A percentile compares a stretch with the other conserved stretches of the same genome.
These are phyloP conservation scores for Paramyrothecium roridum DNA, from an alignment of 2,329 filamentous ascomycete genomes.

Conservation along the genomic window DNA sequence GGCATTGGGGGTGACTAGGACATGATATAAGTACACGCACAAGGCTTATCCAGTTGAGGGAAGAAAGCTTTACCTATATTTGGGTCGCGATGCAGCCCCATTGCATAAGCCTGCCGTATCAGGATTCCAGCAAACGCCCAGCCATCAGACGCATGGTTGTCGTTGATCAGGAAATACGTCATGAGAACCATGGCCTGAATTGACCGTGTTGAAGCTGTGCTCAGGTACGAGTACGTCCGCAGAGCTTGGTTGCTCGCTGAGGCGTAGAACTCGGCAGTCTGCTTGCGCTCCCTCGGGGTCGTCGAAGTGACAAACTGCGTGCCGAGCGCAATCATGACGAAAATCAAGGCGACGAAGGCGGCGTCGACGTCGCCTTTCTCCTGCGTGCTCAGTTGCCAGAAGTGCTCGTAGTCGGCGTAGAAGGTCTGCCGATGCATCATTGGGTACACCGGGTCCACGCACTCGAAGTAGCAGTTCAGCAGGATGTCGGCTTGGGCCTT, in stretches of 20 bases:
- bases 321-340: conserved; percentile 73
- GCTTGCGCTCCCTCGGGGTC: conserved; percentile 60
- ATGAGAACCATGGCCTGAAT: conserved; percentile 80
- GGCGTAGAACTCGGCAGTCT: conserved; percentile 78
- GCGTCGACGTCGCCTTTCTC: conserved; percentile 64
- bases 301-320: conserved; percentile 70
- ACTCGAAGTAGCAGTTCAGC: conserved; percentile 61
- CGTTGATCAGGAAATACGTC: conserved; percentile 80
- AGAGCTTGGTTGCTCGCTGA: conserved; percentile 77
- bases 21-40: conserved; percentile 12
- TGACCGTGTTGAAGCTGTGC: conserved; percentile 67
- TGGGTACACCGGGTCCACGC: conserved; percentile 76
- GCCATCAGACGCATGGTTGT: conserved; percentile 79
- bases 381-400: conserved; percentile 60
- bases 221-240: conserved; percentile 73
- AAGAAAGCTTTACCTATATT: conserved; percentile 53
- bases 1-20: conserved; percentile 58
- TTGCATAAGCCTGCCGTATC: conserved; percentile 75
- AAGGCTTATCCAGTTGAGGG: neutral
- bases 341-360: conserved; percentile 68
- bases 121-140: conserved; percentile 79
- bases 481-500: conserved; percentile 74
- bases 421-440: conserved; percentile 76
- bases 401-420: conserved; percentile 74
- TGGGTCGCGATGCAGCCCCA: conserved; percentile 77